These are phyloP conservation scores for Coleophoma cylindrospora DNA, from an alignment of 2,329 filamentous ascomycete genomes.

Conservation along the genomic window DNA sequence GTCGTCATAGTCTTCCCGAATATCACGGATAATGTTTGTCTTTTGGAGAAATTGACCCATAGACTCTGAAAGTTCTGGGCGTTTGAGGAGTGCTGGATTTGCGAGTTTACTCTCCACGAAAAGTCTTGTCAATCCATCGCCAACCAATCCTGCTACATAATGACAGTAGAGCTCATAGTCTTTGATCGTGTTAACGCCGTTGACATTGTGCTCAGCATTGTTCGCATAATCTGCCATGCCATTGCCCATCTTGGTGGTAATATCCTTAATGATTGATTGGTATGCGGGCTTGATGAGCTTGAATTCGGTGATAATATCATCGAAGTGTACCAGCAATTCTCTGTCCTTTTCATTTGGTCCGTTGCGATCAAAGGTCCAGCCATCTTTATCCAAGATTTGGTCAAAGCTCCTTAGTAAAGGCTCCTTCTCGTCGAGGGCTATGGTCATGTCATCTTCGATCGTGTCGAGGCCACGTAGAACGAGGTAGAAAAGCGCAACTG, in stretches of 20 bases:
- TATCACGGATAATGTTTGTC: slow-evolving; percentile 96
- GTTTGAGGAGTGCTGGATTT: slow-evolving; percentile 76
- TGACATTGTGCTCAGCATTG: slow-evolving; percentile 74
- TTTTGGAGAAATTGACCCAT: slow-evolving; percentile 99
- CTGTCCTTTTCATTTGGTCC: slow-evolving; percentile 91
- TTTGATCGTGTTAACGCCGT: slow-evolving; percentile 75
- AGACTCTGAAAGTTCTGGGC: slow-evolving; percentile 78
- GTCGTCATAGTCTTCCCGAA: slow-evolving; percentile 85
- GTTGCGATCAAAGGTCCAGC: slow-evolving; percentile 86
- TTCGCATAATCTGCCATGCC: slow-evolving; percentile 96
- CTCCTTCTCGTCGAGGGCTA: slow-evolving; percentile 76
- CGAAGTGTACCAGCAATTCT: slow-evolving; percentile 87
- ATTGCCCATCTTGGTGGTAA: slow-evolving; percentile 91
- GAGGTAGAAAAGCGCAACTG: slow-evolving; percentile 89
- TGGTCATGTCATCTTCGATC: slow-evolving; percentile 98
- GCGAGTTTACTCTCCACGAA: slow-evolving; percentile 86
- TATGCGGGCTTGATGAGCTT: slow-evolving; percentile 84
- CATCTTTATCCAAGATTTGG: slow-evolving; percentile 71
- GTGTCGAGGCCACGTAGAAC: slow-evolving; percentile 89
- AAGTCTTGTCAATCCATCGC: slow-evolving; percentile 83
- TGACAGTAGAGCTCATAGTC: slow-evolving; percentile 98
- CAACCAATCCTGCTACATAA: slow-evolving; percentile 97
- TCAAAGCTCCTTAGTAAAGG: slow-evolving; percentile 81
- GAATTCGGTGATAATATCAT: slow-evolving; percentile 80
- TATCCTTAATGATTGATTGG: slow-evolving; percentile 82